A percentile compares a stretch with the other conserved stretches of the same genome.
phyloP scores from a whole-genome alignment of 768 basidiomycete species.

The Termitomyces sp. region DNA sequence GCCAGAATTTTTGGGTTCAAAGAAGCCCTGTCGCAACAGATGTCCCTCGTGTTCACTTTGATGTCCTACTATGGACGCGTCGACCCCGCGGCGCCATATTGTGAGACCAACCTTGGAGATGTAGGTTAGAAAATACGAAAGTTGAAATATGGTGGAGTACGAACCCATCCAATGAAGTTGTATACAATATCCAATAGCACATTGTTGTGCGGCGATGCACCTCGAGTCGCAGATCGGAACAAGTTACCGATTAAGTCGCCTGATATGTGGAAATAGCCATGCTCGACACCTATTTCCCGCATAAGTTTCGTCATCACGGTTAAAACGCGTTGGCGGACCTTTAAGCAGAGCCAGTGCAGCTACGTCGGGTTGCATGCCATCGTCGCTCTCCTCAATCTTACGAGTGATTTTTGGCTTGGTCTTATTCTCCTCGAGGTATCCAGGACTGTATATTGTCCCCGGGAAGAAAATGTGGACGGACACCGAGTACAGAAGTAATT shows the following conservation, averaged over 20 bases:
- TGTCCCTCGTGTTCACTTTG: slow-evolving; percentile 42
- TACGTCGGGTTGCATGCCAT: slow-evolving; percentile 55
- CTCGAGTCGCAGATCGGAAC: slow-evolving; percentile 66
- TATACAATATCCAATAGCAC: slow-evolving; percentile 48
- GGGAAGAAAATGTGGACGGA: slow-evolving; percentile 82
- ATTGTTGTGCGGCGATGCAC: slow-evolving; percentile 58
- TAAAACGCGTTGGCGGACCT: slow-evolving; percentile 32
- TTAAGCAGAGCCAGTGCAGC: slow-evolving; percentile 55
- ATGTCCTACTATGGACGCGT: slow-evolving; percentile 42
- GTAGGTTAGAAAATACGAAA: neutral
- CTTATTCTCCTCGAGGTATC: slow-evolving; percentile 71
- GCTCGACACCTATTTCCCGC: slow-evolving; percentile 52
- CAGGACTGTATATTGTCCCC: slow-evolving; percentile 74
- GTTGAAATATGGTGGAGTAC: slow-evolving; percentile 15
- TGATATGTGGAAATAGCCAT: slow-evolving; percentile 74
- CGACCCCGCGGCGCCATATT: slow-evolving; percentile 48
- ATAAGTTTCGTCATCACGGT: neutral
- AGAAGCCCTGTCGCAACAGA: slow-evolving; percentile 40
- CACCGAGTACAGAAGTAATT: slow-evolving; percentile 74
- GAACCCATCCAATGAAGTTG: slow-evolving; percentile 41
- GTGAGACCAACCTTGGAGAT: slow-evolving; percentile 42
- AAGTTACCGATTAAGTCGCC: slow-evolving; percentile 64
- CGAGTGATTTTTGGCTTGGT: slow-evolving; percentile 72
- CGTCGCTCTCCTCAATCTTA: slow-evolving; percentile 75
- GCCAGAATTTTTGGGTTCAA: slow-evolving; percentile 16